phyloP scores from a whole-genome alignment of 1,284 basidiomycete species.

The Irpex sp. region DNA sequence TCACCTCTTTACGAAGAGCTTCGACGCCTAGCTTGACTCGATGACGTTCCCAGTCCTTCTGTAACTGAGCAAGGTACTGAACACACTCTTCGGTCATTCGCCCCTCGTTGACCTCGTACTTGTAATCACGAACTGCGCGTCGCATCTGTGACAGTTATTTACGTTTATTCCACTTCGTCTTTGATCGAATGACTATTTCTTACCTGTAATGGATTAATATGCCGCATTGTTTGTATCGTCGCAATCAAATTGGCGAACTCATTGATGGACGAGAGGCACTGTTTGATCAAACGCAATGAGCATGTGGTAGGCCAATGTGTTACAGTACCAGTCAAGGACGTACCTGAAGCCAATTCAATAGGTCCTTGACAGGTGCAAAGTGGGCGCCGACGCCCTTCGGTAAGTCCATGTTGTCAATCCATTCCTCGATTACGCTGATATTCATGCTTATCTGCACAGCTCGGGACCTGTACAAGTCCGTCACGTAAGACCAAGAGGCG shows the following conservation, averaged over 20 bases:
- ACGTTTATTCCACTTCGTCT: background rate
- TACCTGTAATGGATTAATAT: conserved; percentile 90
- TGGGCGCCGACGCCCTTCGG: conserved; percentile 80
- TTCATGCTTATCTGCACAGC: conserved; percentile 93
- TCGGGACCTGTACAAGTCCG: conserved; percentile 50
- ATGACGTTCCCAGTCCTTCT: conserved; percentile 94
- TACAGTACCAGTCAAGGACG: background rate
- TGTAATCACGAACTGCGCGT: conserved; percentile 89
- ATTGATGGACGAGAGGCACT: conserved; percentile 83
- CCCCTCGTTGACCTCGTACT: conserved; percentile 90
- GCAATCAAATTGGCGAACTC: conserved; percentile 88
- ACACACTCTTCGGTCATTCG: conserved; percentile 93
- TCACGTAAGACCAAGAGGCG: conserved; percentile 1
- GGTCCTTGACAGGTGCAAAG: conserved; percentile 81
- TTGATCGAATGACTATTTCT: background rate
- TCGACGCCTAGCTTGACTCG: conserved; percentile 80
- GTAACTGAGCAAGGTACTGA: conserved; percentile 90
- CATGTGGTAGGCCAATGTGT: background rate
- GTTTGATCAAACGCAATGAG: conserved; percentile 12
- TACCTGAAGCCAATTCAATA: conserved; percentile 87
- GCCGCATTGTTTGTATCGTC: conserved; percentile 84
- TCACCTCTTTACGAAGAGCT: conserved; percentile 73
- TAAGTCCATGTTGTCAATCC: conserved; percentile 81
- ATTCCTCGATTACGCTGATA: conserved; percentile 84
- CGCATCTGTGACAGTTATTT: conserved; percentile 62